A percentile compares a stretch with the other conserved stretches of the same genome.
These are phyloP conservation scores for Cyberlindnera mississippiensis DNA, from an alignment of 805 yeast species.

Conservation along the genomic window DNA sequence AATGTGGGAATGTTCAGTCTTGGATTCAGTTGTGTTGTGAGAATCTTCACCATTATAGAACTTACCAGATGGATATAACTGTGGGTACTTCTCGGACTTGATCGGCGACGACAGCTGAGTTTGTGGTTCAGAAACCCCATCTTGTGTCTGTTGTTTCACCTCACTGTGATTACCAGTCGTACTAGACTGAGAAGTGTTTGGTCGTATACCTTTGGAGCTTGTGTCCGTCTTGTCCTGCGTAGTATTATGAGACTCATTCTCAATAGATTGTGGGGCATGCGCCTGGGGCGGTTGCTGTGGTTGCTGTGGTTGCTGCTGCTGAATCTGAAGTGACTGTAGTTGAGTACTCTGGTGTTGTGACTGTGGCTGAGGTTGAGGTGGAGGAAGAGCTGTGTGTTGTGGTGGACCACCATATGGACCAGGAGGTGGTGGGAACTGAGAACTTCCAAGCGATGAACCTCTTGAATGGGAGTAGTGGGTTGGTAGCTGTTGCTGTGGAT, in stretches of 20 bases:
- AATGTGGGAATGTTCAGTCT: conserved; percentile 14
- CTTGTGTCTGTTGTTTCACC: conserved; percentile 11
- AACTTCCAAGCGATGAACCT: conserved; percentile 14
- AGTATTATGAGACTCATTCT: not conserved
- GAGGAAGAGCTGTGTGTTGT: not conserved
- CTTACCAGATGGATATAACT: conserved; percentile 1
- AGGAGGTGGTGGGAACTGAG: conserved; percentile 13
- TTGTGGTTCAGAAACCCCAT: conserved; percentile 7
- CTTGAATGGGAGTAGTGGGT: conserved; percentile 14
- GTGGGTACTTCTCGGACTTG: conserved; percentile 10
- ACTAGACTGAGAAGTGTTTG: conserved; percentile 16
- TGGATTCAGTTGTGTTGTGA: conserved; percentile 12
- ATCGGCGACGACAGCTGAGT: conserved; percentile 19
- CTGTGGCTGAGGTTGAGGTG: conserved; percentile 1
- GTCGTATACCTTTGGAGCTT: conserved; percentile 10
- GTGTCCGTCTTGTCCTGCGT: conserved; percentile 3
- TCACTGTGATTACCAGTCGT: conserved; percentile 22
- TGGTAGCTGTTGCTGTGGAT: conserved; percentile 12
- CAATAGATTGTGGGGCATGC: conserved; percentile 4
- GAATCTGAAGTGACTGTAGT: conserved; percentile 1
- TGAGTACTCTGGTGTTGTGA: conserved; percentile 3
- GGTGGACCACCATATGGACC: conserved; percentile 6
- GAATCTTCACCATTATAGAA: conserved; percentile 13
- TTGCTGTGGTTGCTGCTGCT: conserved; percentile 3
- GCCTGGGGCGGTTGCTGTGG: conserved; percentile 3